phyloP scores from a whole-genome alignment of 345 rosid species.

The Eucalyptus curtisii region DNA sequence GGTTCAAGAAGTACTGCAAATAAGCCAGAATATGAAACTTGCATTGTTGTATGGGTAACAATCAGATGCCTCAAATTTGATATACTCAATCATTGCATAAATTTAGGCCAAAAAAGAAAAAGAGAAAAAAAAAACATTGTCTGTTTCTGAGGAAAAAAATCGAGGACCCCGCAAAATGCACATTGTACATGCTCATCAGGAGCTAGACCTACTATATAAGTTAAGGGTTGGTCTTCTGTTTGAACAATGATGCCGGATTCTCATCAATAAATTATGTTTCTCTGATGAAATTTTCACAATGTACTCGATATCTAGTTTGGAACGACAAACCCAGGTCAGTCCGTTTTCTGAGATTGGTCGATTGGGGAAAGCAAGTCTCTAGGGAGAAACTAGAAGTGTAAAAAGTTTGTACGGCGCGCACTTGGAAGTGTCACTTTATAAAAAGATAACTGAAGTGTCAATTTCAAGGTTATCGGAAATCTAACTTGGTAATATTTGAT shows the following conservation, averaged over 20 bases:
- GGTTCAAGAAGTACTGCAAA: conserved; percentile 45
- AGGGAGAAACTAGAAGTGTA: background rate
- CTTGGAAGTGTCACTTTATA: no score
- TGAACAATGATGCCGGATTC: background rate
- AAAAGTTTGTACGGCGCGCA: background rate
- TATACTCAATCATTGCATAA: background rate
- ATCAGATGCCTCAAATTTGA: background rate
- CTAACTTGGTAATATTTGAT: background rate
- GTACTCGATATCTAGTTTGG: background rate
- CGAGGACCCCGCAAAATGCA: background rate
- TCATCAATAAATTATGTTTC: background rate
- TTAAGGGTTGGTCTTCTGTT: background rate
- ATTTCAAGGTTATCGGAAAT: no score
- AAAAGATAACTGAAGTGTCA: background rate
- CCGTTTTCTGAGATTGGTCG: background rate
- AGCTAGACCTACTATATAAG: background rate
- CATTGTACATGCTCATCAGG: background rate
- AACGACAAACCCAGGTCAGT: background rate
- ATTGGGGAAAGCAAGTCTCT: background rate
- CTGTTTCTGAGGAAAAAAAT: background rate
- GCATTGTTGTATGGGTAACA: background rate
- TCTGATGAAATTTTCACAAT: background rate
- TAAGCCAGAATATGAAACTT: background rate
- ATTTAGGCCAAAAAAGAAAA: background rate
- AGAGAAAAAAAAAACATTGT: background rate